Evolutionary conservation across 1,284 basidiomycete genomes (phyloP).

Genomic region (Cutaneotrichosporon sp.): DNA sequence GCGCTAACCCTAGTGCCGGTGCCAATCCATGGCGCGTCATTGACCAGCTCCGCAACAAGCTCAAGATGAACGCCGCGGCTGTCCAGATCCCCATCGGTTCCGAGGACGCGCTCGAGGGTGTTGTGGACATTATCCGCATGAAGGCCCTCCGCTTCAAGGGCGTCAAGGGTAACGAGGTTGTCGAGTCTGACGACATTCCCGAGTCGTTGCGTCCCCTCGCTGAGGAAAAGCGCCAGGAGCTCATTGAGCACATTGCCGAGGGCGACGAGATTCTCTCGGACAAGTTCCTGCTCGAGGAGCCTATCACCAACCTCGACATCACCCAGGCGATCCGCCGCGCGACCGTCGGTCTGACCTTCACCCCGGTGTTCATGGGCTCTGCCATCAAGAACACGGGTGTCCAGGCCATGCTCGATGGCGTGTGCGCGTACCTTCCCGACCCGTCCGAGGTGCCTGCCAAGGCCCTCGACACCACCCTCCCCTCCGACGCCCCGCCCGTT

Average conservation of each 20-base stretch:
- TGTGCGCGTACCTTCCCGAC: constrained; percentile 91
- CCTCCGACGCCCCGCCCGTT: constrained; percentile 62
- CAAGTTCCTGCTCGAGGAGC: constrained; percentile 79
- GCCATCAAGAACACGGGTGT: constrained; percentile 98
- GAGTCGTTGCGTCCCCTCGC: constrained; percentile 66
- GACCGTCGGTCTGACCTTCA: constrained; percentile 83
- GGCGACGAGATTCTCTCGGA: constrained; percentile 94
- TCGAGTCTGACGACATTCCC: constrained; percentile 87
- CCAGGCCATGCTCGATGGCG: constrained; percentile 88
- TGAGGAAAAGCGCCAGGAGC: constrained; percentile 75
- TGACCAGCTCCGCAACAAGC: constrained; percentile 83
- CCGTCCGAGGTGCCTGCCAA: constrained; percentile 74
- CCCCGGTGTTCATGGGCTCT: constrained; percentile 94
- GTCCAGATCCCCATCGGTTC: constrained; percentile 93
- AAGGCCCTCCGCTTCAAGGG: constrained; percentile 94
- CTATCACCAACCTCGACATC: constrained; percentile 68
- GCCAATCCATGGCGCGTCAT: constrained; percentile 96
- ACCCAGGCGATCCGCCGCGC: constrained; percentile 80
- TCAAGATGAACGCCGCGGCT: constrained; percentile 89
- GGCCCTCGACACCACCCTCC: constrained; percentile 76
- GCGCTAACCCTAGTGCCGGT: constrained; percentile 56
- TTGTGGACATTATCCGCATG: constrained; percentile 92
- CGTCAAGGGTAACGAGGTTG: constrained; percentile 79
- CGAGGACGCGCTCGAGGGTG: constrained; percentile 81
- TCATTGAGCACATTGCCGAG: constrained; percentile 92